Conservation (phyloP, 78 protist species). For the Dictyostelium citrinum region DNA sequence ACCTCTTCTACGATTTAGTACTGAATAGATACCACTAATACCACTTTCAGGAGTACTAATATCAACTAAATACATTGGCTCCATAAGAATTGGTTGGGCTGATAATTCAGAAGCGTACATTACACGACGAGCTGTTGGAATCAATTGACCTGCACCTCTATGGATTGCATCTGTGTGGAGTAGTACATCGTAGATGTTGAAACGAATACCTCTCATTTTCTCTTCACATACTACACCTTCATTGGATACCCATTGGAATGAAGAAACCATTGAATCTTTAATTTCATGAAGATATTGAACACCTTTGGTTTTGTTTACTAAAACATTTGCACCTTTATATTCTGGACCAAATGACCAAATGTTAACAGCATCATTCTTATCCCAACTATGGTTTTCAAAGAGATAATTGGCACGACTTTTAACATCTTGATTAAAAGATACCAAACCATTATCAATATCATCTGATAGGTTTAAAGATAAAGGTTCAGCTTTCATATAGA, state of each 20-base stretch:
- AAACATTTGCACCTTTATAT: conserved; percentile 92
- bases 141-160: conserved; percentile 84
- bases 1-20: conserved; percentile 95
- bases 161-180: conserved; percentile 85
- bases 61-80: conserved; percentile 79
- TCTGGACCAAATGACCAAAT: conserved; percentile 99
- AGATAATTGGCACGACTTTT: conserved; percentile 86
- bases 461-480: conserved; percentile 58
- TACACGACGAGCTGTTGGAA: conserved; percentile 74
- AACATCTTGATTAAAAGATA: conserved; percentile 57
- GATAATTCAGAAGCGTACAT: conserved; percentile 77
- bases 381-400: conserved; percentile 90
- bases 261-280: conserved; percentile 45
- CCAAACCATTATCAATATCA: conserved; percentile 49
- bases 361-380: conserved; percentile 90
- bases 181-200: conserved; percentile 76
- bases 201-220: conserved; percentile 75
- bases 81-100: conserved; percentile 80
- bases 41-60: conserved; percentile 84
- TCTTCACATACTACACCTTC: conserved; percentile 83
- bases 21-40: conserved; percentile 93
- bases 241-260: conserved; percentile 69
- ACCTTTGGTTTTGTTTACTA: conserved; percentile 93
- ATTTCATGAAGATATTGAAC: conserved; percentile 80
- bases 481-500: conserved; percentile 92